These are phyloP conservation scores for Sphaerulina populicola DNA, from an alignment of 2,329 filamentous ascomycete species.

Conservation along the genomic window DNA sequence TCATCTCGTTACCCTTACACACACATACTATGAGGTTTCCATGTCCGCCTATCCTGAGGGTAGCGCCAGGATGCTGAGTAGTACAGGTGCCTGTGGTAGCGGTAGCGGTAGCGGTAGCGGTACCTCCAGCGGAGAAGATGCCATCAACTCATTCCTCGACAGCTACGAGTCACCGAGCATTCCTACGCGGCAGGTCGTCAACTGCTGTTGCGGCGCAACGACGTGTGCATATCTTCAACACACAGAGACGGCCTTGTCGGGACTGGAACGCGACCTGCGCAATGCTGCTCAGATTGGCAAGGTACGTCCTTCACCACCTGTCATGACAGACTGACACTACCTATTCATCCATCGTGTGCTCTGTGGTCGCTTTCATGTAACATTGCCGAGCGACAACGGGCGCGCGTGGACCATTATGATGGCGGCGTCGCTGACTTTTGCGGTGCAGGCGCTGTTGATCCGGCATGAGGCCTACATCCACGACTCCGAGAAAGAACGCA, in stretches of 20 bases:
- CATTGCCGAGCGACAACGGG: conserved; percentile 1
- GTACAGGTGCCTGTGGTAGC: too few relatives aligned
- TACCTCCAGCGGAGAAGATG: not conserved
- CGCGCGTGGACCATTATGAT: conserved; percentile 13
- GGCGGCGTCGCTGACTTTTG: conserved; percentile 58
- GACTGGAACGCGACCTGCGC: conserved; percentile 77
- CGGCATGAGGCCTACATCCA: conserved; percentile 92
- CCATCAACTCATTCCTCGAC: conserved; percentile 7
- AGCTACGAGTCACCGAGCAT: conserved; percentile 13
- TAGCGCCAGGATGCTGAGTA: conserved; percentile 3
- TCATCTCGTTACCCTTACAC: too few relatives aligned
- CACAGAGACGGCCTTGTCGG: conserved; percentile 68
- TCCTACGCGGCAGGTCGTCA: conserved; percentile 13
- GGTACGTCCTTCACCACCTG: too few relatives aligned
- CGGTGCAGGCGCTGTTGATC: conserved; percentile 74
- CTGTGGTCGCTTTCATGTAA: conserved; percentile 5
- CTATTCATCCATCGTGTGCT: not conserved
- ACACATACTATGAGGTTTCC: conserved; percentile 5
- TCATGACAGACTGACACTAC: too few relatives aligned
- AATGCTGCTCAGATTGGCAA: conserved; percentile 82
- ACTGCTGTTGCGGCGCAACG: conserved; percentile 76
- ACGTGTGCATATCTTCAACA: conserved; percentile 74
- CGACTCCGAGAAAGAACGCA: conserved; percentile 78
- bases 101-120: too few relatives aligned
- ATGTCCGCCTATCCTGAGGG: not conserved